Conservation (phyloP, 208 protist species). For the Acanthamoeba castellanii region DNA sequence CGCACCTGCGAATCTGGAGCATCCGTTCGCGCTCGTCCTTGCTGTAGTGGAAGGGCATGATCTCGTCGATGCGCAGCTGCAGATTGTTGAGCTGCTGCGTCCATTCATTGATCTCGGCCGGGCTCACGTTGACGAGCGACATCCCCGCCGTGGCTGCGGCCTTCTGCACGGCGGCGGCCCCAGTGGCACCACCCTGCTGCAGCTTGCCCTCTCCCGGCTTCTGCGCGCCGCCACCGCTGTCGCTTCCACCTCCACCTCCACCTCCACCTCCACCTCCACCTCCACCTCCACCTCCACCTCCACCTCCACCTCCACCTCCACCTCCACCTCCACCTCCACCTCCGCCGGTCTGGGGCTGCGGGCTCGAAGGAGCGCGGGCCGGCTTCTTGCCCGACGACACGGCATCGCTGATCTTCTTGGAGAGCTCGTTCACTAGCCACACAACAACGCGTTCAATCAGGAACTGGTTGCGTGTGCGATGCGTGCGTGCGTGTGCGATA, state of each 20-base stretch:
- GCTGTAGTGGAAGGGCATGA: slow-evolving; percentile 23
- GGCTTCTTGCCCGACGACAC: neutral
- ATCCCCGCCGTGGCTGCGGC: neutral
- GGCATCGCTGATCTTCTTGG: slow-evolving; percentile 32
- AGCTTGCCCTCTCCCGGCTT: slow-evolving; percentile 16
- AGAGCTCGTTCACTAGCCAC: slow-evolving; percentile 12
- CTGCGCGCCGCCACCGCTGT: neutral
- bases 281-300: no score
- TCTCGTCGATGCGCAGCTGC: neutral
- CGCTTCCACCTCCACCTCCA: neutral
- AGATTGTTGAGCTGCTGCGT: slow-evolving; percentile 21
- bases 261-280: no score
- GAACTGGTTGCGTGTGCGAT: neutral
- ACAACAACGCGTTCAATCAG: neutral
- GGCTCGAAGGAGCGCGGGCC: neutral
- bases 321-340: no score
- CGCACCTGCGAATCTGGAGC: slow-evolving; percentile 17
- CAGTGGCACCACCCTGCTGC: neutral
- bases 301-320: neutral
- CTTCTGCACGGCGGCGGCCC: neutral
- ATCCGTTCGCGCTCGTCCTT: slow-evolving; percentile 26
- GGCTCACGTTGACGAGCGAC: slow-evolving; percentile 39
- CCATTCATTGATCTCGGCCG: neutral
- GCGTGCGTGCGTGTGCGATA: neutral
- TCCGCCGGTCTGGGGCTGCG: neutral